These are phyloP conservation scores for Ceratobasidium sp. DNA, from an alignment of 1,284 basidiomycete species.

Conservation along the genomic window DNA sequence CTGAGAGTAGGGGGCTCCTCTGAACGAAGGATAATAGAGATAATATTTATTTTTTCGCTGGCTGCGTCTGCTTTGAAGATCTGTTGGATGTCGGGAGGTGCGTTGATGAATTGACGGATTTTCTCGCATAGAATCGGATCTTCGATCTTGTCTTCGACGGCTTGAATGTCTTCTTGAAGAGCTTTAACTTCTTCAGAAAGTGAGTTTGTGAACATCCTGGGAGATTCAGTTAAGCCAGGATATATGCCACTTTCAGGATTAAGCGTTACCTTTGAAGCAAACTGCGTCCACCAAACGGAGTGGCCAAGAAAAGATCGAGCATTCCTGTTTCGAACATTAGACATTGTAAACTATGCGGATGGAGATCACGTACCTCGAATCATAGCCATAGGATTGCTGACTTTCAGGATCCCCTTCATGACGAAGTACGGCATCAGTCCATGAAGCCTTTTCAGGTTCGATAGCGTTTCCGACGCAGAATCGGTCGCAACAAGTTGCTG, in stretches of 20 bases:
- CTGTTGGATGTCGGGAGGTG: slow-evolving; percentile 87
- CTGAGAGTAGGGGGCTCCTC: slow-evolving; percentile 79
- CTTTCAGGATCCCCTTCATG: slow-evolving; percentile 89
- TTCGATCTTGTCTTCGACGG: slow-evolving; percentile 88
- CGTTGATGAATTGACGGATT: slow-evolving; percentile 85
- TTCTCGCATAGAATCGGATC: slow-evolving; percentile 90
- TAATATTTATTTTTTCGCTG: slow-evolving; percentile 78
- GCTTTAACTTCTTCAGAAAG: slow-evolving; percentile 88
- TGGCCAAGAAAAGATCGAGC: slow-evolving; percentile 96
- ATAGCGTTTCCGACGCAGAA: slow-evolving; percentile 88
- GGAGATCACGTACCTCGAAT: slow-evolving; percentile 68
- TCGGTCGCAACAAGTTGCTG: slow-evolving; percentile 95
- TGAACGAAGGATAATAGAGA: slow-evolving; percentile 86
- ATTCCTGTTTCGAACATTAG: slow-evolving; percentile 59
- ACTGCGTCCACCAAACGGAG: slow-evolving; percentile 94
- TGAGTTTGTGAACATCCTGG: slow-evolving; percentile 93
- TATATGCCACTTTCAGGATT: not conserved
- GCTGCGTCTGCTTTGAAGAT: slow-evolving; percentile 84
- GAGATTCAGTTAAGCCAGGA: slow-evolving; percentile 38
- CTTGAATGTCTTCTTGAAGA: slow-evolving; percentile 85
- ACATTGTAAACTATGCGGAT: not conserved
- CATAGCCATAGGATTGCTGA: slow-evolving; percentile 97
- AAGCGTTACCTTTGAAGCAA: slow-evolving; percentile 79
- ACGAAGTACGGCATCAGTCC: slow-evolving; percentile 98
- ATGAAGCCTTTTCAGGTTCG: slow-evolving; percentile 91